Evolutionary conservation across 2,329 filamentous ascomycete species (phyloP).

Genomic region (Trichoderma koningii): DNA sequence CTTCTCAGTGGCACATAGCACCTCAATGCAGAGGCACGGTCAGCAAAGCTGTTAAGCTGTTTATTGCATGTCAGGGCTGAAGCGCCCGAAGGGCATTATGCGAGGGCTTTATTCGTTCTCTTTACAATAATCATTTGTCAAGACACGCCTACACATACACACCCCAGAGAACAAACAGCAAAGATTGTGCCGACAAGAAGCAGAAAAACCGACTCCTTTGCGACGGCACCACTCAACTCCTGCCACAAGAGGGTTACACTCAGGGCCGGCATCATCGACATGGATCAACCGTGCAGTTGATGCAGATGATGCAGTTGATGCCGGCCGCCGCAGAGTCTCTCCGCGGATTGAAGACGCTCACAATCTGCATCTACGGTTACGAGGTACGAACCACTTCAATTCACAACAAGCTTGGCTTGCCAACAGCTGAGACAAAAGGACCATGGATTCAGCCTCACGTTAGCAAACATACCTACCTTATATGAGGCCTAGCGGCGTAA

Average conservation of each 20-base stretch:
- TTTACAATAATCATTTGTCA: background rate
- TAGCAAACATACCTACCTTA: background rate
- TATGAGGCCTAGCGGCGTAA: conserved; percentile 4
- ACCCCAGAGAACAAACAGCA: background rate
- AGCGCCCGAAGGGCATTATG: background rate
- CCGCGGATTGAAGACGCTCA: background rate
- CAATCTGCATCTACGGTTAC: too few species aligned
- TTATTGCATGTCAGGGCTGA: background rate
- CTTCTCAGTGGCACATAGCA: background rate
- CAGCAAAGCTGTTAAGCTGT: background rate
- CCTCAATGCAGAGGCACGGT: background rate
- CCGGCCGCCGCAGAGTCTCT: background rate
- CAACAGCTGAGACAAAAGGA: background rate
- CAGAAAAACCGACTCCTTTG: background rate
- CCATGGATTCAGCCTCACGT: conserved; percentile 24
- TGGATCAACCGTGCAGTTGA: conserved; percentile 1
- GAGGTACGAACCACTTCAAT: background rate
- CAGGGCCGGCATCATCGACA: background rate
- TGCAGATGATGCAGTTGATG: background rate
- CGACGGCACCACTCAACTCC: background rate
- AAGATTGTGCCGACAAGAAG: background rate
- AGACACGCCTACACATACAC: background rate
- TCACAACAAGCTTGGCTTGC: background rate
- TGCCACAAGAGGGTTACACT: background rate
- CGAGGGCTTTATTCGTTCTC: background rate